A percentile compares a stretch with the other conserved stretches of the same genome.
These are phyloP conservation scores for Cystofilobasidium bisporidii DNA, from an alignment of 768 basidiomycete species.

Conservation along the genomic window DNA sequence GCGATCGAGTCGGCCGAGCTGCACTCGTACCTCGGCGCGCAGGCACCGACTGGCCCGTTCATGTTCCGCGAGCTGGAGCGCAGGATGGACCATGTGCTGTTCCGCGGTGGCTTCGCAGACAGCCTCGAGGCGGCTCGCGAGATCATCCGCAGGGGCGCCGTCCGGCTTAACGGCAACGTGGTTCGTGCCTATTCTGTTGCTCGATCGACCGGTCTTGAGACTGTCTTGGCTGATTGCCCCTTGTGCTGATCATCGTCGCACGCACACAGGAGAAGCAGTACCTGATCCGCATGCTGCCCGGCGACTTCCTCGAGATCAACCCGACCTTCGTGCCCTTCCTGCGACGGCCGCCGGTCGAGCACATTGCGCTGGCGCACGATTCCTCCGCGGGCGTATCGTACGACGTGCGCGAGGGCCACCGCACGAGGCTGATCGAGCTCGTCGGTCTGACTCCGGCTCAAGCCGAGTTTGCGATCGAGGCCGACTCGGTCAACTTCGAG, in stretches of 20 bases:
- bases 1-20: slow-evolving; percentile 15
- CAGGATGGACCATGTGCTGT: slow-evolving; percentile 82
- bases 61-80: slow-evolving; percentile 94
- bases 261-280: slow-evolving; percentile 12
- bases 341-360: background rate
- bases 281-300: slow-evolving; percentile 22
- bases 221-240: too few species aligned
- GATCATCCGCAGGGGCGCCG: slow-evolving; percentile 75
- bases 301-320: slow-evolving; percentile 28
- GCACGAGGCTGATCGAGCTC: background rate
- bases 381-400: background rate
- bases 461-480: background rate
- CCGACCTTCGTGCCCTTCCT: slow-evolving; percentile 13
- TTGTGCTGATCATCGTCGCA: too few species aligned
- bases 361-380: slow-evolving; percentile 11
- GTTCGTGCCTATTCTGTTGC: slow-evolving; percentile 45
- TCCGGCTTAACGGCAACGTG: slow-evolving; percentile 79
- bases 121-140: slow-evolving; percentile 83
- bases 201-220: background rate
- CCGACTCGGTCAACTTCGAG: background rate
- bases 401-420: background rate
- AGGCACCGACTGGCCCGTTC: slow-evolving; percentile 86
- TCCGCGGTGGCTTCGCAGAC: slow-evolving; percentile 74
- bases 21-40: slow-evolving; percentile 34
- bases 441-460: slow-evolving; percentile 3